Conservation (phyloP, 306 rosid species). For the Oxytropis ochrocephala region DNA sequence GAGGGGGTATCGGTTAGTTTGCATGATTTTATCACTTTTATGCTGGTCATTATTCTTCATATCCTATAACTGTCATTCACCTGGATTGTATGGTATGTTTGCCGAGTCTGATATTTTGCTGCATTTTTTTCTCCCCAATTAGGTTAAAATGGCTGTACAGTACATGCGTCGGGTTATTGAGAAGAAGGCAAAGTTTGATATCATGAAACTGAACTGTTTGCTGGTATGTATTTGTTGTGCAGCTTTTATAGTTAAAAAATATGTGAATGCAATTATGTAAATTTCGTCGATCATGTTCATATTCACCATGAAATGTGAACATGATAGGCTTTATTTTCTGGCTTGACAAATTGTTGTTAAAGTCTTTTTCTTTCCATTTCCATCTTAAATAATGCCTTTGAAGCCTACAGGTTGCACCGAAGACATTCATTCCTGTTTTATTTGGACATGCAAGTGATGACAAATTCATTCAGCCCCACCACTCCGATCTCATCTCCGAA, state of each 20-base stretch:
- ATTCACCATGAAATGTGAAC: neutral
- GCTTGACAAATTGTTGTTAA: neutral
- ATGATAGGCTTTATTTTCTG: neutral
- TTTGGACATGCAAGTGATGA: conserved; percentile 91
- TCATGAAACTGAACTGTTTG: conserved; percentile 86
- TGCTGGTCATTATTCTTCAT: neutral
- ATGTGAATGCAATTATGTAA: neutral
- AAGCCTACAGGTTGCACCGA: conserved; percentile 66
- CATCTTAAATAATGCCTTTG: conserved; percentile 20
- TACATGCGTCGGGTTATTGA: conserved; percentile 92
- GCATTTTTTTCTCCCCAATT: conserved; percentile 19
- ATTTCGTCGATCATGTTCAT: conserved; percentile 6
- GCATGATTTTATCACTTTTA: conserved; percentile 8
- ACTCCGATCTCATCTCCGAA: conserved; percentile 65
- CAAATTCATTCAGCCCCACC: conserved; percentile 82
- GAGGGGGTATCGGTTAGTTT: no score
- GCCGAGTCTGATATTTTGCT: conserved; percentile 2
- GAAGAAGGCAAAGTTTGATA: conserved; percentile 92
- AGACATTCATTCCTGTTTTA: conserved; percentile 90
- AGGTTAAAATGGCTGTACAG: conserved; percentile 97
- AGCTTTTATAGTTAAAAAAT: neutral
- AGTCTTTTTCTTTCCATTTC: conserved; percentile 8
- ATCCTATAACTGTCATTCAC: neutral
- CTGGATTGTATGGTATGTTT: conserved; percentile 1
- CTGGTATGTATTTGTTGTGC: conserved; percentile 53